Evolutionary conservation across 2,329 filamentous ascomycete genomes (phyloP).

Genomic region (Trichothecium sympodiale): DNA sequence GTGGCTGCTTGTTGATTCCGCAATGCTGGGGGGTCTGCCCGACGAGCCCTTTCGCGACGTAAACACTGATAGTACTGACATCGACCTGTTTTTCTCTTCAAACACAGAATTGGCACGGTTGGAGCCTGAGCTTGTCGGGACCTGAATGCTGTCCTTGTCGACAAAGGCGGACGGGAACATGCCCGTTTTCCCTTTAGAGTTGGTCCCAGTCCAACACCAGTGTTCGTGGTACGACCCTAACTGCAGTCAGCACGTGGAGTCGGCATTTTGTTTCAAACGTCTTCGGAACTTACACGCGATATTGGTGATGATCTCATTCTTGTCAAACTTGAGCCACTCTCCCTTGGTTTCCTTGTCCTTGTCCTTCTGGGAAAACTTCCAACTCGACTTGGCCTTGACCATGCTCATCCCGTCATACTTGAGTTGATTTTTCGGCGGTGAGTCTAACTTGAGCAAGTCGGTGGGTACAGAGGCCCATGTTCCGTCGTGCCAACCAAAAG

Average conservation of each 20-base stretch:
- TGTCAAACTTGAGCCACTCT: conserved; percentile 50
- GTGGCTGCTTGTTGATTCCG: conserved; percentile 20
- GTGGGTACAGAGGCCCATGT: conserved; percentile 36
- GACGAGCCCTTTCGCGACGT: conserved; percentile 16
- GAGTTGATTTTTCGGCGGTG: conserved; percentile 33
- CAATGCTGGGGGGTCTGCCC: conserved; percentile 6
- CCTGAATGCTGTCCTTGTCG: conserved; percentile 32
- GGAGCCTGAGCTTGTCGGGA: conserved; percentile 15
- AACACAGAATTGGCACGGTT: conserved; percentile 19
- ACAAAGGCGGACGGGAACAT: conserved; percentile 41
- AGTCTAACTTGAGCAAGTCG: conserved; percentile 36
- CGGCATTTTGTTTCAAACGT: background rate
- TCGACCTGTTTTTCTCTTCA: conserved; percentile 22
- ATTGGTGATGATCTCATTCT: conserved; percentile 56
- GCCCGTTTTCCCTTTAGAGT: conserved; percentile 39
- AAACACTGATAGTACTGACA: conserved; percentile 22
- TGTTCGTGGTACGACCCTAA: conserved; percentile 34
- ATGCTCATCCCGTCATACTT: conserved; percentile 33
- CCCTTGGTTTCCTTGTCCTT: conserved; percentile 24
- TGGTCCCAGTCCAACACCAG: conserved; percentile 47
- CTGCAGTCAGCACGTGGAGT: conserved; percentile 5
- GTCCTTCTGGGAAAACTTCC: conserved; percentile 40
- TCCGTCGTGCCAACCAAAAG: conserved; percentile 46
- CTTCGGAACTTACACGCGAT: conserved; percentile 37
- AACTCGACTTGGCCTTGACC: conserved; percentile 36